A percentile compares a stretch with the other conserved stretches of the same genome.
Evolutionary conservation across 2,329 filamentous ascomycete species (phyloP).

Genomic region (Epicoccum sorghinum): DNA sequence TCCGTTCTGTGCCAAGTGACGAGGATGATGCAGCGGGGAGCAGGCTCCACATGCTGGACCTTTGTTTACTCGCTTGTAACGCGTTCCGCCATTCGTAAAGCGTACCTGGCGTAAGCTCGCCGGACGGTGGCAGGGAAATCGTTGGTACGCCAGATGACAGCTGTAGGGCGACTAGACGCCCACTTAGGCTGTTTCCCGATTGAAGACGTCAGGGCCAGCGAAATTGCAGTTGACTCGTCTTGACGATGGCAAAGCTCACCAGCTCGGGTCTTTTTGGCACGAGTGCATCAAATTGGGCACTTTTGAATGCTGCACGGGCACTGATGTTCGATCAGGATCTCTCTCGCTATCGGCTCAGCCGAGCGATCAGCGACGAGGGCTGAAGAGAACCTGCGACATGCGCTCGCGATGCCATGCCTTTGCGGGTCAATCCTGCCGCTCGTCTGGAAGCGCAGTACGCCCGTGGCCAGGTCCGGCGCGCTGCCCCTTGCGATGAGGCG

Average conservation of each 20-base stretch:
- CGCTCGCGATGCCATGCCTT: conserved; percentile 34
- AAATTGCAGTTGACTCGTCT: conserved; percentile 20
- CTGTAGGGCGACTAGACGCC: conserved; percentile 41
- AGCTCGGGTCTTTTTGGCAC: conserved; percentile 19
- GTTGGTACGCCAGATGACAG: conserved; percentile 33
- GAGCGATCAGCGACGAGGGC: conserved; percentile 42
- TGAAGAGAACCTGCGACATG: conserved; percentile 25
- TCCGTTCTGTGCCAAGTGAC: conserved; percentile 1
- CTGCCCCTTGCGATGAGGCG: conserved; percentile 8
- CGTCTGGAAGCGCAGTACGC: neutral
- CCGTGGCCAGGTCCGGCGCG: neutral
- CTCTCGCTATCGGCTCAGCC: conserved; percentile 36
- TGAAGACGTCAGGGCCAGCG: conserved; percentile 17
- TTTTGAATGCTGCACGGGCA: conserved; percentile 35
- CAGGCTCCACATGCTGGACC: conserved; percentile 29
- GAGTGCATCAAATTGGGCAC: conserved; percentile 31
- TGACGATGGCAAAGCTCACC: conserved; percentile 13
- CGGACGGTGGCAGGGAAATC: conserved; percentile 29
- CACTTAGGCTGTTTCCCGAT: conserved; percentile 17
- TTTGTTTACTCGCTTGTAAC: conserved; percentile 27
- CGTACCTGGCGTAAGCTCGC: conserved; percentile 35
- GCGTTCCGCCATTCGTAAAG: conserved; percentile 24
- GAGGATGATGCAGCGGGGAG: conserved; percentile 19
- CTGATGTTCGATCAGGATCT: conserved; percentile 36
- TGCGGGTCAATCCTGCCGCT: conserved; percentile 21